Evolutionary conservation across 768 basidiomycete species (phyloP).

Genomic region (Termitomyces bulborhizus): DNA sequence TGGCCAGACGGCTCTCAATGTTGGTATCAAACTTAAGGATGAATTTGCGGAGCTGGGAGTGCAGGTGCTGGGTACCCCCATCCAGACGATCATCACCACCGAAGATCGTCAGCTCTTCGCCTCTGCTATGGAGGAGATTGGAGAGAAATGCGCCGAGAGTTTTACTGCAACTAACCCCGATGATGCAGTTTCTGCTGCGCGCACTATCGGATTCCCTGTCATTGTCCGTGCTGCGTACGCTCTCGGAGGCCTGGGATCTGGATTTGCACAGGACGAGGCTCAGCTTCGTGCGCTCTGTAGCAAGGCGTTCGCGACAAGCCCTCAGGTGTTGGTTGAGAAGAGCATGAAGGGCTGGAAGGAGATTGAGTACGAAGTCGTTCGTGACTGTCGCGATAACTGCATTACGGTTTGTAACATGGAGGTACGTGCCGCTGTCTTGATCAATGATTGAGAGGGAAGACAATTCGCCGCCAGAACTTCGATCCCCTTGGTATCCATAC

Average conservation of each 20-base stretch:
- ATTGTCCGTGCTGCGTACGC: conserved; percentile 97
- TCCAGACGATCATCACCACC: conserved; percentile 94
- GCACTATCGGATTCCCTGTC: conserved; percentile 86
- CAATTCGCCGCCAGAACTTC: conserved; percentile 66
- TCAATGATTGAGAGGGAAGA: neutral
- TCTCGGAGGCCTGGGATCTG: conserved; percentile 90
- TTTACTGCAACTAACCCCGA: conserved; percentile 80
- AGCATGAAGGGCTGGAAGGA: conserved; percentile 99
- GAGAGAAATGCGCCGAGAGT: conserved; percentile 91
- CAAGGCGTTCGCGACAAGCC: conserved; percentile 96
- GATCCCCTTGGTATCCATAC: conserved; percentile 98
- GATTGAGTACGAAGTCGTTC: conserved; percentile 98
- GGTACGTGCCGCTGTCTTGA: conserved; percentile 42
- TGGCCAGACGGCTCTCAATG: conserved; percentile 94
- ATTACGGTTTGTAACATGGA: conserved; percentile 99
- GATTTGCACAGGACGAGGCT: conserved; percentile 92
- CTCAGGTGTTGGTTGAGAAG: conserved; percentile 98
- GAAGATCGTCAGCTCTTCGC: conserved; percentile 96
- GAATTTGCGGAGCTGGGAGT: conserved; percentile 89
- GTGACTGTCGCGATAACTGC: conserved; percentile 97
- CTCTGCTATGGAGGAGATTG: conserved; percentile 90
- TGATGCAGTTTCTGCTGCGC: conserved; percentile 81
- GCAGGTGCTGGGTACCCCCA: conserved; percentile 92
- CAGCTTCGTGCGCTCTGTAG: conserved; percentile 84
- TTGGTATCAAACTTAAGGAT: conserved; percentile 97